Conservation (phyloP, 2,329 filamentous ascomycete species). For the Botrytis hyacinthi region DNA sequence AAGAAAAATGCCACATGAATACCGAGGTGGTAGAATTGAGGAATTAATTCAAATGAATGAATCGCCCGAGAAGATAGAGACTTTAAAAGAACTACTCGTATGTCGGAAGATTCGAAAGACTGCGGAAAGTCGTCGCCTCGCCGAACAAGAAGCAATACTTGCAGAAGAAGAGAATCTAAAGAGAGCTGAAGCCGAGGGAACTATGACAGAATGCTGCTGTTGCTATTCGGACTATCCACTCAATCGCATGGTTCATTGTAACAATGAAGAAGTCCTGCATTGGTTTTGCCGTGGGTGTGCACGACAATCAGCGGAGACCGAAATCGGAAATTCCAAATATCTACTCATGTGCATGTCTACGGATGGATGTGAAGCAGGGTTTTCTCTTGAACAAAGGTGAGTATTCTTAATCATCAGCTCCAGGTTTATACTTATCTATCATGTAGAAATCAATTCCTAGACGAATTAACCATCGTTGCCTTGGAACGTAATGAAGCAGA, state of each 20-base stretch:
- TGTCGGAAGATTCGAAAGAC: slow-evolving; percentile 39
- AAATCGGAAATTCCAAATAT: slow-evolving; percentile 68
- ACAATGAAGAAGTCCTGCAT: slow-evolving; percentile 45
- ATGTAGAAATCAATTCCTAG: slow-evolving; percentile 43
- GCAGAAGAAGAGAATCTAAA: slow-evolving; percentile 45
- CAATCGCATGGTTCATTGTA: slow-evolving; percentile 68
- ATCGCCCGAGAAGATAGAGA: slow-evolving; percentile 23
- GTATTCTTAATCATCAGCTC: slow-evolving; percentile 42
- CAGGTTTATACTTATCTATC: slow-evolving; percentile 22
- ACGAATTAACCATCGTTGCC: slow-evolving; percentile 56
- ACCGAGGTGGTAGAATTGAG: slow-evolving; percentile 22
- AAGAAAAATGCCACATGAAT: slow-evolving; percentile 30
- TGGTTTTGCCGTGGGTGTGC: slow-evolving; percentile 71
- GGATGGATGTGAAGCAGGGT: slow-evolving; percentile 62
- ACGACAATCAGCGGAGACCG: slow-evolving; percentile 61
- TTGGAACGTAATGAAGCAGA: slow-evolving; percentile 72
- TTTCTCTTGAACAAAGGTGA: slow-evolving; percentile 53
- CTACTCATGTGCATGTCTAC: slow-evolving; percentile 68
- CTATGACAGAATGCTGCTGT: slow-evolving; percentile 66
- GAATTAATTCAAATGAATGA: neutral
- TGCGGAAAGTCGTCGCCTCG: slow-evolving; percentile 40
- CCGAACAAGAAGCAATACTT: slow-evolving; percentile 42
- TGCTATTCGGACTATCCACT: slow-evolving; percentile 67
- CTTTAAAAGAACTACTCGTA: slow-evolving; percentile 43
- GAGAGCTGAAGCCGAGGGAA: slow-evolving; percentile 48